Conservation (phyloP, 1,284 basidiomycete species). For the Rhodofomes roseus region DNA sequence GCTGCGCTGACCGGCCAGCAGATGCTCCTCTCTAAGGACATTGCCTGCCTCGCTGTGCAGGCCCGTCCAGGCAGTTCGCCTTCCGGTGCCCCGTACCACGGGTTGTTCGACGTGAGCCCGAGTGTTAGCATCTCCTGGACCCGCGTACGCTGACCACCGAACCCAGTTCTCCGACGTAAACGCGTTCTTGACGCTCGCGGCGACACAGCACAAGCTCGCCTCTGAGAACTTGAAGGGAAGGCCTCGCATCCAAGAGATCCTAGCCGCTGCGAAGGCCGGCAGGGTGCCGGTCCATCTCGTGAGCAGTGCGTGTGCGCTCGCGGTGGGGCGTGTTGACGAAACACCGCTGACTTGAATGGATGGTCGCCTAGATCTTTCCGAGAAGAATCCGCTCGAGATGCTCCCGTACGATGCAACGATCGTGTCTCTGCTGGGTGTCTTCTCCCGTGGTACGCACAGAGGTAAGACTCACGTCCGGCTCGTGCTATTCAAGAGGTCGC, state of each 20-base stretch:
- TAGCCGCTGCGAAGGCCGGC: conserved; percentile 68
- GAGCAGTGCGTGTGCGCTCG: conserved; percentile 52
- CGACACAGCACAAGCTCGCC: conserved; percentile 64
- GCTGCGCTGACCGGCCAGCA: conserved; percentile 21
- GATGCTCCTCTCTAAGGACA: conserved; percentile 60
- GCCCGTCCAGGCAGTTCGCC: conserved; percentile 29
- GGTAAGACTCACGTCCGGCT: conserved; percentile 33
- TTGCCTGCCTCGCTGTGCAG: conserved; percentile 61
- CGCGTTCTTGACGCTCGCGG: conserved; percentile 75
- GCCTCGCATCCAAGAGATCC: conserved; percentile 58
- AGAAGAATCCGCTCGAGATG: conserved; percentile 71
- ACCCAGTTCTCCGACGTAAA: conserved; percentile 76
- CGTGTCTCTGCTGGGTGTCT: conserved; percentile 58
- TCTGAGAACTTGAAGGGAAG: conserved; percentile 56
- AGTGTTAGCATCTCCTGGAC: neutral
- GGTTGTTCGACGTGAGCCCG: conserved; percentile 73
- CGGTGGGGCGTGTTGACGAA: neutral
- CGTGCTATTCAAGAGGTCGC: neutral
- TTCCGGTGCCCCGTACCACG: conserved; percentile 39
- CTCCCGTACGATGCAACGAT: conserved; percentile 60
- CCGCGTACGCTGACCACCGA: neutral
- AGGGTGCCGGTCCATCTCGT: conserved; percentile 69
- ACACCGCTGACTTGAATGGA: neutral
- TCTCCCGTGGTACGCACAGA: conserved; percentile 67
- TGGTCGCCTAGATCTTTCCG: conserved; percentile 57